Base-by-base conservation (phyloP, 2,329 filamentous ascomycete species). In the Phaeosphaeria sp. region DNA sequence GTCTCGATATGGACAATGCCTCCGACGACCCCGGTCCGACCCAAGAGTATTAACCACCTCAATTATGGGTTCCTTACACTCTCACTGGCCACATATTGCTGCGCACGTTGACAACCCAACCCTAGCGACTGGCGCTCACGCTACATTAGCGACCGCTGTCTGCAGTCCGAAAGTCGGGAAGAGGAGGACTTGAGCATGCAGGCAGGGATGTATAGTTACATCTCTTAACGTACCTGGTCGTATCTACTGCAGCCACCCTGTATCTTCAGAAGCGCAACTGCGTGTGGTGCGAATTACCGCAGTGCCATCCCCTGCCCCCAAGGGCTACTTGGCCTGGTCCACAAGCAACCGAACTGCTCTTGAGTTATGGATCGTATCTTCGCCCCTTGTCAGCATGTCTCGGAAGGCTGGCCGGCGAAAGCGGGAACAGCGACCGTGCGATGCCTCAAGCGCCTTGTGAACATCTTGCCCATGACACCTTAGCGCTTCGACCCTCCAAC, bases 101-200 rank as follows among this genome's bases (percentile, higher is more conserved):
- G 53, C 50, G 53, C 59, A 46, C 27, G 46, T 22, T 41, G 27
- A 6, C 44, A 56, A 5, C 4, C 25, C 52, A 27, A 59, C 48
- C 55, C 55, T 64, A 48, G 55, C 49, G 56, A 42, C 51, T 62
- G 48, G 55, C 58, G 58, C 50, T 36, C 48, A 54, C 39, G 59
- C 36, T 63, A 65, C 66, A 66, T 70, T 68, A 70, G 68, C 62
- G 66, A 58, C 56, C 55, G 53, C 59, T 56, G 41, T 42, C 44
- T 64, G 48, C 59, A 55, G 54, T 60, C 56, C 63, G 59, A 54
- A 56, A 56, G 52, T 47, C 59, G 62, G 64, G 66, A 62, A 63
- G 54, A 55, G 58, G 50, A 54, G 49, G 46, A 54, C 46, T 54
- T 67, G 65, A 56, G 66, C 47, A 53, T 57, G 53, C 30, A 54